Conservation (phyloP, 495 filamentous ascomycete species). For the Aspergillus coremiiformis region DNA sequence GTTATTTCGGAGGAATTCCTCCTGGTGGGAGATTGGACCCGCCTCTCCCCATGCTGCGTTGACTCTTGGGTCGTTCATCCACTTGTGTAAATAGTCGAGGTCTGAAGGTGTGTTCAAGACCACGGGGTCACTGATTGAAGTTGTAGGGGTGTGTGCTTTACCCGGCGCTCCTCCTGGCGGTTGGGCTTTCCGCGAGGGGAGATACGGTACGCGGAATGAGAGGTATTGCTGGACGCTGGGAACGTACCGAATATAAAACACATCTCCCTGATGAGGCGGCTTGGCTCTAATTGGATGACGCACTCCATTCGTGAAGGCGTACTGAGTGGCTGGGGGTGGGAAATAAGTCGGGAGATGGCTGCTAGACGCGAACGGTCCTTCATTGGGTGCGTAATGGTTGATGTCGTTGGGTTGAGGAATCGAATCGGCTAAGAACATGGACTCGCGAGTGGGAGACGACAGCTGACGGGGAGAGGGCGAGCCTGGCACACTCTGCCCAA, state of each 20-base stretch:
- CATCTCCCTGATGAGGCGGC: slow-evolving; percentile 78
- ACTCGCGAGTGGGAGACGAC: slow-evolving; percentile 51
- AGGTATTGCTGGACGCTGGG: slow-evolving; percentile 78
- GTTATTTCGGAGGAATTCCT: slow-evolving; percentile 58
- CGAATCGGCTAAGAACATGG: slow-evolving; percentile 19
- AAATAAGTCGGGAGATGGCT: slow-evolving; percentile 88
- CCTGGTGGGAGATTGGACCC: slow-evolving; percentile 54
- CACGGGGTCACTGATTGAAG: slow-evolving; percentile 13
- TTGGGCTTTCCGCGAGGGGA: slow-evolving; percentile 14
- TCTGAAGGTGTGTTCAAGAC: slow-evolving; percentile 45
- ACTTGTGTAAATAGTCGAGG: slow-evolving; percentile 68
- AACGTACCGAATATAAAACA: slow-evolving; percentile 83
- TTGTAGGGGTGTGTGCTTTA: neutral
- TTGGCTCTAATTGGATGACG: slow-evolving; percentile 86
- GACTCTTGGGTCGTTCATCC: slow-evolving; percentile 88
- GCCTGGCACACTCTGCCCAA: slow-evolving; percentile 47
- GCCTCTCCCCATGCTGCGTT: slow-evolving; percentile 71
- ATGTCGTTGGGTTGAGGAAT: slow-evolving; percentile 12
- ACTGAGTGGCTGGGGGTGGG: slow-evolving; percentile 74
- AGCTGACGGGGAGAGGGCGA: slow-evolving; percentile 42
- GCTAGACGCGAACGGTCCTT: slow-evolving; percentile 59
- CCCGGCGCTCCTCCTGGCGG: neutral
- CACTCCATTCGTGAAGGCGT: slow-evolving; percentile 66
- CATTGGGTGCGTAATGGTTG: slow-evolving; percentile 21
- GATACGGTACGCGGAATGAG: slow-evolving; percentile 70